A percentile compares a stretch with the other conserved stretches of the same genome.
phyloP scores from a whole-genome alignment of 768 basidiomycete species.

The Macrolepiota albuminosa region DNA sequence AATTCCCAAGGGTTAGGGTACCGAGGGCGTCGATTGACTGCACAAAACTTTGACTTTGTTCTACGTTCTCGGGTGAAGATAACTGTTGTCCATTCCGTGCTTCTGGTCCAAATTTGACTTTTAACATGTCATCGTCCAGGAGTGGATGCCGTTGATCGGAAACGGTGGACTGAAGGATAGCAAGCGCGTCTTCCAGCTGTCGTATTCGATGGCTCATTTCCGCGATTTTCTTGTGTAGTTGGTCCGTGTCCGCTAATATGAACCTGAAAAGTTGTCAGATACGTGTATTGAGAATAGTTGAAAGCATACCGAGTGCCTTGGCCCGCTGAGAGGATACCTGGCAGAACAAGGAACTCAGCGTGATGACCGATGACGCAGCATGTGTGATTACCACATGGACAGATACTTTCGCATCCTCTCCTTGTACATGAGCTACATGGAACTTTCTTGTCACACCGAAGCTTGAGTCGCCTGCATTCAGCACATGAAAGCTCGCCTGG shows the following conservation, averaged over 20 bases:
- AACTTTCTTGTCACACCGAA: constrained; percentile 48
- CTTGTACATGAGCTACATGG: constrained; percentile 48
- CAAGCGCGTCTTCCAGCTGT: constrained; percentile 64
- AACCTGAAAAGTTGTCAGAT: constrained; percentile 34
- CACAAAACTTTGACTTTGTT: constrained; percentile 29
- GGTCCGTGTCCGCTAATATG: constrained; percentile 61
- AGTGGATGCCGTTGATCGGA: constrained; percentile 59
- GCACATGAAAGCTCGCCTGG: constrained; percentile 50
- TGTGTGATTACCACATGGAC: constrained; percentile 42
- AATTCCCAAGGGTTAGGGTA: constrained; percentile 55
- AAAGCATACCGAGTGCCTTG: constrained; percentile 42
- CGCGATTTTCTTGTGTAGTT: constrained; percentile 60
- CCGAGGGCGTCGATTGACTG: constrained; percentile 54
- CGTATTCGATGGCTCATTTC: constrained; percentile 67
- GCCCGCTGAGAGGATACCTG: constrained; percentile 46
- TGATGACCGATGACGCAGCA: background rate
- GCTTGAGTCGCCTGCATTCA: constrained; percentile 46
- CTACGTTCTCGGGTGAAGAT: constrained; percentile 18
- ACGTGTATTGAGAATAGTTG: background rate
- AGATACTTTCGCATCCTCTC: constrained; percentile 61
- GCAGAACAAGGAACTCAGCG: background rate
- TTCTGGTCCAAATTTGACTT: constrained; percentile 55
- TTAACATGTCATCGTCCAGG: constrained; percentile 47
- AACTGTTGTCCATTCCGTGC: constrained; percentile 20
- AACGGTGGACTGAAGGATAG: constrained; percentile 52